These are phyloP conservation scores for Curvularia lunata DNA, from an alignment of 2,329 filamentous ascomycete genomes.

Conservation along the genomic window DNA sequence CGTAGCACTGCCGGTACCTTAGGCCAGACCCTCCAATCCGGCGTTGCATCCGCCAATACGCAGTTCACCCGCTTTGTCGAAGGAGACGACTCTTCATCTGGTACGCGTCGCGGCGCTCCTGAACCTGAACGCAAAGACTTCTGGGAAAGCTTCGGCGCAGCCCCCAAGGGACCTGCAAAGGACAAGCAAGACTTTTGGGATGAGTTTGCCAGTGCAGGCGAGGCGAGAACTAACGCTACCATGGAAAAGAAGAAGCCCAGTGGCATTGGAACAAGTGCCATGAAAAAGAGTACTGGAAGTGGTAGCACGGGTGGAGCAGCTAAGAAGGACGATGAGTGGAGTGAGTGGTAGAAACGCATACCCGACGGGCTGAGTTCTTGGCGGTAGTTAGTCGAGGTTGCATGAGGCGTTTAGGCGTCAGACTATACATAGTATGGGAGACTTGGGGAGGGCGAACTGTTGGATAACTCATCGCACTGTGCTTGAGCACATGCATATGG, in stretches of 20 bases:
- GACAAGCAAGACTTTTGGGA: conserved; percentile 63
- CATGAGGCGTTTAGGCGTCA: conserved; percentile 10
- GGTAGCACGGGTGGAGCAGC: conserved; percentile 34
- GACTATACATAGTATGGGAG: background rate
- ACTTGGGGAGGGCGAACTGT: background rate
- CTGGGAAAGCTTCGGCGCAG: conserved; percentile 70
- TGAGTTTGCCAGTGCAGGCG: conserved; percentile 51
- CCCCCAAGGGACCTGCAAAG: conserved; percentile 58
- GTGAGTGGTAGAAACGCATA: conserved; percentile 55
- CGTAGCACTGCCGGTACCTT: conserved; percentile 61
- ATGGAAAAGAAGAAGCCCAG: conserved; percentile 49
- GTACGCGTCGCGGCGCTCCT: conserved; percentile 22
- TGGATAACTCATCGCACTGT: background rate
- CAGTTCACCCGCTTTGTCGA: conserved; percentile 89
- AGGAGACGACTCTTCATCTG: conserved; percentile 55
- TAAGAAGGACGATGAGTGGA: conserved; percentile 64
- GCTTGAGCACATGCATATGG: conserved; percentile 1
- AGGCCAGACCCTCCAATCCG: conserved; percentile 67
- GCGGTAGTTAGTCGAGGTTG: background rate
- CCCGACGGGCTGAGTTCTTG: background rate
- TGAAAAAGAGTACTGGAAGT: conserved; percentile 58
- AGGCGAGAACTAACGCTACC: conserved; percentile 29
- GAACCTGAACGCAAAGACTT: conserved; percentile 68
- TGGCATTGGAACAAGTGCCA: conserved; percentile 68
- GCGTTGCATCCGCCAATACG: conserved; percentile 77